Conservation (phyloP, 2,329 filamentous ascomycete genomes). For the Davidsoniella neocaledoniae region DNA sequence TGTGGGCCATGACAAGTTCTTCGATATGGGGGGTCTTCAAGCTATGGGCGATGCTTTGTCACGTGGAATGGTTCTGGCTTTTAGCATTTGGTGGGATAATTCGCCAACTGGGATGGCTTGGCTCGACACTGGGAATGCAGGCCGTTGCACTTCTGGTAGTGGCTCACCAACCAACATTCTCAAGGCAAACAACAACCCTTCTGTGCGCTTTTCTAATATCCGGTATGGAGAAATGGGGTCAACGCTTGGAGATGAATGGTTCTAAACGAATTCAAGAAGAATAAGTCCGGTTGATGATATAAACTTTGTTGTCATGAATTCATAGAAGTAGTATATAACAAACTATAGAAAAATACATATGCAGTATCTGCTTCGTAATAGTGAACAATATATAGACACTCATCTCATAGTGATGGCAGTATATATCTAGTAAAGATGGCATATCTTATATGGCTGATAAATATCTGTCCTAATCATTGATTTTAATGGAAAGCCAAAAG, state of each 20-base stretch:
- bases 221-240: constrained; percentile 30
- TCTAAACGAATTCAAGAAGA: too few relatives aligned
- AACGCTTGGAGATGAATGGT: constrained; percentile 18
- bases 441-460: not conserved
- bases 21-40: constrained; percentile 35
- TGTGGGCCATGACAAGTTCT: constrained; percentile 23
- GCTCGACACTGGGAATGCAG: constrained; percentile 46
- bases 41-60: constrained; percentile 37
- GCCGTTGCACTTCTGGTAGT: constrained; percentile 16
- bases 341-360: not conserved
- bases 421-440: not conserved
- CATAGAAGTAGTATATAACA: too few relatives aligned
- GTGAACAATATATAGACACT: not conserved
- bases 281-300: too few relatives aligned
- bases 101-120: constrained; percentile 49
- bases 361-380: not conserved
- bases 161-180: constrained; percentile 17
- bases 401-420: not conserved
- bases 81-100: constrained; percentile 41
- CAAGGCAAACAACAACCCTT: constrained; percentile 17
- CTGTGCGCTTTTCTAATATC: constrained; percentile 32
- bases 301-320: too few relatives aligned
- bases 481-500: constrained; percentile 15
- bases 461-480: constrained; percentile 1
- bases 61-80: constrained; percentile 46